Evolutionary conservation across 768 basidiomycete genomes (phyloP).

Genomic region (Kwoniella shandongensis): DNA sequence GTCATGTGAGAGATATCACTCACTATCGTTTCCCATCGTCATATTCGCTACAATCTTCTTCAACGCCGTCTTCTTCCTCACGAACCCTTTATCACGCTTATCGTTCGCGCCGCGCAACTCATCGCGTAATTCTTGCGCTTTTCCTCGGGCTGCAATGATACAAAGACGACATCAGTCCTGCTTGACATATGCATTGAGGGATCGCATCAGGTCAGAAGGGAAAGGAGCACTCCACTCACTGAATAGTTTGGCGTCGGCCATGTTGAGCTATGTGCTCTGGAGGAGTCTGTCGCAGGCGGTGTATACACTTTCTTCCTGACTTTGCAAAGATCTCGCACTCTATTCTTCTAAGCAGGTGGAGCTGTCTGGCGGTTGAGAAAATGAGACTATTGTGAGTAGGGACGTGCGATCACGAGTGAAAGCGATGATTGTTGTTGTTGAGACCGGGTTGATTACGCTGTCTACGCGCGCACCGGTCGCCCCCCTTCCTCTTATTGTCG

Average conservation of each 20-base stretch:
- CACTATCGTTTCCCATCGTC: constrained; percentile 99
- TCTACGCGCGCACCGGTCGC: neutral
- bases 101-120: constrained; percentile 83
- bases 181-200: too few species aligned
- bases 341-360: too few species aligned
- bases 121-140: constrained; percentile 73
- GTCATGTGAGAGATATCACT: constrained; percentile 57
- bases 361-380: too few species aligned
- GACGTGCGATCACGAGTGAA: neutral
- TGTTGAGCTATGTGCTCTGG: constrained; percentile 14
- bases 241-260: constrained; percentile 55
- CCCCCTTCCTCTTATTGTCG: neutral
- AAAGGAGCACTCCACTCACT: constrained; percentile 37
- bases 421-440: neutral
- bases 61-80: constrained; percentile 86
- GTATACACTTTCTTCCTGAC: too few species aligned
- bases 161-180: neutral
- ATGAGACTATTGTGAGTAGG: too few species aligned
- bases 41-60: constrained; percentile 99
- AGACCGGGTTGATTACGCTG: neutral
- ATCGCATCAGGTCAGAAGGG: too few species aligned
- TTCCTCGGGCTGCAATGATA: constrained; percentile 47
- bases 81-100: constrained; percentile 92
- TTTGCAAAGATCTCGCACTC: too few species aligned
- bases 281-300: neutral